Evolutionary conservation across 1,139 yeast species (phyloP).

Genomic region (Saccharomyces hybrid): DNA sequence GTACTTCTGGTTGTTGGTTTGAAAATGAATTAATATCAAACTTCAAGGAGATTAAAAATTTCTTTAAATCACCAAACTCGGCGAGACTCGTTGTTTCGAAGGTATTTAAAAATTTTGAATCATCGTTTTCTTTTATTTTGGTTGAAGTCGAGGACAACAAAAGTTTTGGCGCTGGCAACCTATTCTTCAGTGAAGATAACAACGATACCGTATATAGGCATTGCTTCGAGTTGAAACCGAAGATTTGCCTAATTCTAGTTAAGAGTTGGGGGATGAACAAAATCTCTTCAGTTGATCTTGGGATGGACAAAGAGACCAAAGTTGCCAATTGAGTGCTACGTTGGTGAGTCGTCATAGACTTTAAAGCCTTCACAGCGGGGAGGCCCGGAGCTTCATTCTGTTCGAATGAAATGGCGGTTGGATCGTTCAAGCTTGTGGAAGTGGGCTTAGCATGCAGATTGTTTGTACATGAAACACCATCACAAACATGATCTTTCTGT

Average conservation of each 20-base stretch:
- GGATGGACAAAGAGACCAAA: conserved; percentile 64
- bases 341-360: conserved; percentile 43
- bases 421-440: conserved; percentile 24
- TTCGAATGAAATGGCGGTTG: conserved; percentile 37
- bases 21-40: conserved; percentile 12
- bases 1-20: not conserved
- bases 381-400: conserved; percentile 71
- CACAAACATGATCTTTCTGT: conserved; percentile 39
- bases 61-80: conserved; percentile 24
- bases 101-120: conserved; percentile 7
- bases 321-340: conserved; percentile 50
- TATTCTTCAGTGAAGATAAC: conserved; percentile 59
- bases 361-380: conserved; percentile 51
- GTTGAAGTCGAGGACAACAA: conserved; percentile 28
- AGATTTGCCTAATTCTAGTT: conserved; percentile 59
- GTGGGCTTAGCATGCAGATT: conserved; percentile 38
- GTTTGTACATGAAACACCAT: conserved; percentile 49
- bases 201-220: conserved; percentile 63
- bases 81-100: conserved; percentile 19
- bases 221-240: conserved; percentile 64
- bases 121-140: conserved; percentile 39
- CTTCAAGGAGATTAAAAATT: conserved; percentile 20
- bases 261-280: conserved; percentile 62
- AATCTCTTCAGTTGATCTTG: conserved; percentile 72
- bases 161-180: conserved; percentile 44